phyloP scores from a whole-genome alignment of 2,329 filamentous ascomycete genomes.

The Cladosporium phlei region DNA sequence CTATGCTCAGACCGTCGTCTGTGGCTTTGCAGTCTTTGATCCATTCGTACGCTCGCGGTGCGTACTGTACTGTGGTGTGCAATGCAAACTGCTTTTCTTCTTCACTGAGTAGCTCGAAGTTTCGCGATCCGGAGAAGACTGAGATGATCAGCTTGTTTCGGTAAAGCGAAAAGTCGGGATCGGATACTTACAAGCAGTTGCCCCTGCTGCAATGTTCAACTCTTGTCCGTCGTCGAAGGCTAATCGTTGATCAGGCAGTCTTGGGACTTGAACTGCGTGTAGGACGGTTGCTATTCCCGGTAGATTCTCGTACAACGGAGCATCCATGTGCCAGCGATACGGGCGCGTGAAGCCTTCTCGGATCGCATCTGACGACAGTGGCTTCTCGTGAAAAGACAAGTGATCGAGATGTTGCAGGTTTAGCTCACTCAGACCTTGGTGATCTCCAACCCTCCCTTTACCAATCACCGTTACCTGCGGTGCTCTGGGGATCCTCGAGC shows the following conservation, averaged over 20 bases:
- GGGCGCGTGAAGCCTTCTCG: constrained; percentile 24
- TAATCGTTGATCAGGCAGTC: constrained; percentile 24
- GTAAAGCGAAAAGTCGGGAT: background rate
- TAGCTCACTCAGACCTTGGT: constrained; percentile 19
- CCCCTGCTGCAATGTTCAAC: constrained; percentile 22
- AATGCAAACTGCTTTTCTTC: constrained; percentile 26
- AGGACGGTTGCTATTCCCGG: constrained; percentile 28
- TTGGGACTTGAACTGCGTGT: constrained; percentile 22
- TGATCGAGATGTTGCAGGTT: constrained; percentile 22
- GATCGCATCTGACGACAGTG: constrained; percentile 10
- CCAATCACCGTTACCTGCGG: constrained; percentile 23
- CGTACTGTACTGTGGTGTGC: constrained; percentile 29
- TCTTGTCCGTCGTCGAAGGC: constrained; percentile 18
- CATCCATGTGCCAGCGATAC: constrained; percentile 31
- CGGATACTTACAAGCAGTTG: constrained; percentile 23
- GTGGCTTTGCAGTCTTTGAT: constrained; percentile 31
- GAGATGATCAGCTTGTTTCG: too few species aligned
- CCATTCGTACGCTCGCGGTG: constrained; percentile 28
- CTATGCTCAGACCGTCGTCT: constrained; percentile 25
- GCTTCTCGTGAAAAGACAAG: constrained; percentile 31
- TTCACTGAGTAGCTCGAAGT: constrained; percentile 23
- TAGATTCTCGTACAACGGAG: constrained; percentile 27
- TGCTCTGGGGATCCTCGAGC: constrained; percentile 15
- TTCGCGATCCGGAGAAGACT: constrained; percentile 28
- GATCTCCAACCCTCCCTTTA: constrained; percentile 17